Evolutionary conservation across 2,329 filamentous ascomycete genomes (phyloP).

Genomic region (Penicillium polonicum): DNA sequence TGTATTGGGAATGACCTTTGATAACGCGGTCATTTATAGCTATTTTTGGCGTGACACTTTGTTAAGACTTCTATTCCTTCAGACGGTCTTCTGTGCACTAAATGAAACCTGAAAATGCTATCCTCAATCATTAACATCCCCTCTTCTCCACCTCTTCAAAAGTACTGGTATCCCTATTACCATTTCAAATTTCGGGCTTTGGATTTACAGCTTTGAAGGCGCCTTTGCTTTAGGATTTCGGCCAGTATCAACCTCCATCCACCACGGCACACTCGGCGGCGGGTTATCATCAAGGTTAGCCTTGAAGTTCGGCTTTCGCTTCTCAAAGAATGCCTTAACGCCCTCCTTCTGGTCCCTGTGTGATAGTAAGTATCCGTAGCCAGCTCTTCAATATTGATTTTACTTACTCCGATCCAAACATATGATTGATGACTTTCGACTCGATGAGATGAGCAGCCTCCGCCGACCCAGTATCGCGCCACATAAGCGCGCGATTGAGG

Average conservation of each 20-base stretch:
- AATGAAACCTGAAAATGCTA: background rate
- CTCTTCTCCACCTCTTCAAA: background rate
- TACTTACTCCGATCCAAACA: constrained; percentile 37
- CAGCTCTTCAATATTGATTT: background rate
- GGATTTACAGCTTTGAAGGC: constrained; percentile 26
- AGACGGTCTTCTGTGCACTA: background rate
- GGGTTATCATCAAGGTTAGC: constrained; percentile 61
- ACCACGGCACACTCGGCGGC: constrained; percentile 66
- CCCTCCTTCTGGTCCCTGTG: constrained; percentile 65
- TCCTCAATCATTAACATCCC: background rate
- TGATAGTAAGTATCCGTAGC: constrained; percentile 7
- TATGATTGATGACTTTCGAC: constrained; percentile 40
- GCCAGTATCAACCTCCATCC: constrained; percentile 55
- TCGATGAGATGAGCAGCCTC: constrained; percentile 72
- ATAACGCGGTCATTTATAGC: constrained; percentile 10
- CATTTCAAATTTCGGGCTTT: background rate
- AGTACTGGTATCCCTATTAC: too few relatives aligned
- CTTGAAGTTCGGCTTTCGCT: constrained; percentile 62
- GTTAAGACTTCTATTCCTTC: background rate
- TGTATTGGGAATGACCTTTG: constrained; percentile 19
- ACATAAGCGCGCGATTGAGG: constrained; percentile 72
- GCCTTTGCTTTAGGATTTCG: constrained; percentile 22
- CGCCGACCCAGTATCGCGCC: constrained; percentile 51
- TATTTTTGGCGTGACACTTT: background rate
- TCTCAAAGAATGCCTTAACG: constrained; percentile 67